phyloP scores from a whole-genome alignment of 495 filamentous ascomycete genomes.

The Aspergillus carlsbadensis region DNA sequence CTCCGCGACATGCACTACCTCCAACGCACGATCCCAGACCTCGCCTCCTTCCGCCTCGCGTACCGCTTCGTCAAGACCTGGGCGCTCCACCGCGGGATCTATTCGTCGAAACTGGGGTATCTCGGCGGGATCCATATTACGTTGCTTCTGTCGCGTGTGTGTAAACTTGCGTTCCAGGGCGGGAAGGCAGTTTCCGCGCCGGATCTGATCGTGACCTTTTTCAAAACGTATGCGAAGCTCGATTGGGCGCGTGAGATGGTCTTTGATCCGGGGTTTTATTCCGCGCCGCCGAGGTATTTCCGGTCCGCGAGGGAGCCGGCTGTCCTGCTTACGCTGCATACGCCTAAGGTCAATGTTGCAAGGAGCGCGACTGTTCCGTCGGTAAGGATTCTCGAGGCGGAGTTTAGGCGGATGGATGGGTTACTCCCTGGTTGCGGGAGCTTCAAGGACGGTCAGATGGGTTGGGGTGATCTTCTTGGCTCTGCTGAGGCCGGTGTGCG shows the following conservation, averaged over 20 bases:
- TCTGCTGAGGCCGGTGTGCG: neutral
- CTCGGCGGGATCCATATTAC: constrained; percentile 3
- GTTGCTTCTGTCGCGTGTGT: neutral
- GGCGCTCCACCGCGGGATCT: neutral
- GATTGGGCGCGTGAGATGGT: neutral
- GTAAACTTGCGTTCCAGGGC: neutral
- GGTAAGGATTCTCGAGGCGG: neutral
- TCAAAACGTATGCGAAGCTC: neutral
- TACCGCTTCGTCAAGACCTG: constrained; percentile 4
- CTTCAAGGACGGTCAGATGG: neutral
- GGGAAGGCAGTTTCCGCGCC: neutral
- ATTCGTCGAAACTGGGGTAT: constrained; percentile 5
- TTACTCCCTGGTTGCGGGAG: neutral
- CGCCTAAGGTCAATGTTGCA: constrained; percentile 3
- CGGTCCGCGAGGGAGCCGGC: neutral
- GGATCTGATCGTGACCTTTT: neutral
- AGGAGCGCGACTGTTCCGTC: neutral
- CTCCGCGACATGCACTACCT: constrained; percentile 5
- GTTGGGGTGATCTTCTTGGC: neutral
- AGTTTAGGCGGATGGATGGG: neutral
- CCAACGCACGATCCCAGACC: neutral
- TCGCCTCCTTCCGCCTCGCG: neutral
- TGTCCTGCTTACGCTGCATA: neutral
- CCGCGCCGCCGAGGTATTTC: neutral
- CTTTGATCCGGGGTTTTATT: constrained; percentile 1